Percentiles rank a stretch among this genome's conserved stretches.
phyloP scores from a whole-genome alignment of 1,284 basidiomycete species.

The Rhodotorula sp. region DNA sequence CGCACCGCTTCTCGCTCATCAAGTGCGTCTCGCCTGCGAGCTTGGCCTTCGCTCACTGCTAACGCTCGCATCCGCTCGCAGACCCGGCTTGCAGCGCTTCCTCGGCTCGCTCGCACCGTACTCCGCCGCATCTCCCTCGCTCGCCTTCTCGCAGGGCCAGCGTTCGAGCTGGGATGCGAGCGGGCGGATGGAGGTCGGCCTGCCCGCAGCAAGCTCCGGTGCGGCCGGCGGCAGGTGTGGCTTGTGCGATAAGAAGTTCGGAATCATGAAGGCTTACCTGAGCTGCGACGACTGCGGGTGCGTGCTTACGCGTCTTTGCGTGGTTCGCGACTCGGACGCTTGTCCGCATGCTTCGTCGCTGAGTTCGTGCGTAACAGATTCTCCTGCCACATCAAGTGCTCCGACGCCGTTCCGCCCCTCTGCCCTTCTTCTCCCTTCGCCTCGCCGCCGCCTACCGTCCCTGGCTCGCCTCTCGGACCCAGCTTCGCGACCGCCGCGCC shows the following conservation, averaged over 20 bases:
- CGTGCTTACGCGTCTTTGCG: conserved; percentile 56
- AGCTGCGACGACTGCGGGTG: conserved; percentile 83
- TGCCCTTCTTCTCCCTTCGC: conserved; percentile 1
- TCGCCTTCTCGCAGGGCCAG: conserved; percentile 6
- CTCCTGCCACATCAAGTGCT: conserved; percentile 38
- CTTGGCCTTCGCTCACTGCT: neutral
- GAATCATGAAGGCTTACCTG: conserved; percentile 72
- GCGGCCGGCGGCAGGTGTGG: conserved; percentile 63
- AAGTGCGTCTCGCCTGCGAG: conserved; percentile 51
- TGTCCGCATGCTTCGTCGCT: neutral
- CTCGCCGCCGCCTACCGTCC: neutral
- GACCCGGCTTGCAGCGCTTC: conserved; percentile 63
- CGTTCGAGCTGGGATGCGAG: conserved; percentile 5
- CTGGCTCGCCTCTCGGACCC: neutral
- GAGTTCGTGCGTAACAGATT: neutral
- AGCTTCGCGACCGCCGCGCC: neutral
- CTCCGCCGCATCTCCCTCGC: neutral
- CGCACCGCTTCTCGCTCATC: conserved; percentile 79
- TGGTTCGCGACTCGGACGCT: neutral
- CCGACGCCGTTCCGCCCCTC: conserved; percentile 12
- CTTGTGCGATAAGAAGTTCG: conserved; percentile 76
- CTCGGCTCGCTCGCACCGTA: conserved; percentile 30
- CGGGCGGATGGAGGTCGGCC: neutral
- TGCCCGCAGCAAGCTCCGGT: conserved; percentile 19
- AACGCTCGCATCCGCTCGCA: neutral